Evolutionary conservation across 148 eudicot genomes (phyloP).

Genomic region (Chenopodium quinoa): DNA sequence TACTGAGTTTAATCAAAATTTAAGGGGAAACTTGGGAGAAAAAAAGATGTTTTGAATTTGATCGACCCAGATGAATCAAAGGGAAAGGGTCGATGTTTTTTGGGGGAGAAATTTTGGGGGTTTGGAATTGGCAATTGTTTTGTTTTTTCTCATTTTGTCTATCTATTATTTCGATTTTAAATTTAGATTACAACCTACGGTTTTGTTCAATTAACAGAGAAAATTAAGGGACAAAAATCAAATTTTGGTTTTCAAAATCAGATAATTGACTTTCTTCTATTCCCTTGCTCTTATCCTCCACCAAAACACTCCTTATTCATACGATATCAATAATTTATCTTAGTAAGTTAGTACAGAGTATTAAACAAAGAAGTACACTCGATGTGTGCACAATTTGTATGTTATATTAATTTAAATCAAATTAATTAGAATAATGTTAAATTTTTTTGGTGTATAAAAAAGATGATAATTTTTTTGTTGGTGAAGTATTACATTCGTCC

Average conservation of each 20-base stretch:
- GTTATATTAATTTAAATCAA: no score
- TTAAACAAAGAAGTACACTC: no score
- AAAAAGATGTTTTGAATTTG: constrained; percentile 1
- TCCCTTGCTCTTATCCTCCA: no score
- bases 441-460: no score
- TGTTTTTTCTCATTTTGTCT: not conserved
- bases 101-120: constrained; percentile 19
- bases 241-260: not conserved
- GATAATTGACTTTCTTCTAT: no score
- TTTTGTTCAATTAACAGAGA: not conserved
- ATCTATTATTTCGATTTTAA: not conserved
- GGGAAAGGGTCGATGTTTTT: constrained; percentile 22
- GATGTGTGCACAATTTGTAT: no score
- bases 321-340: no score
- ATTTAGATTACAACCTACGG: not conserved
- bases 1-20: not conserved
- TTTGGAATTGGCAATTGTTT: not conserved
- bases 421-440: no score
- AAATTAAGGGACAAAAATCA: not conserved
- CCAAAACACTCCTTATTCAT: no score
- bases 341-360: no score
- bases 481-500: no score
- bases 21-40: not conserved
- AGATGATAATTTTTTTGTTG: no score
- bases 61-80: constrained; percentile 9